Evolutionary conservation across 352 stramenopile species (phyloP).

Genomic region (Phytophthora cryptogea): DNA sequence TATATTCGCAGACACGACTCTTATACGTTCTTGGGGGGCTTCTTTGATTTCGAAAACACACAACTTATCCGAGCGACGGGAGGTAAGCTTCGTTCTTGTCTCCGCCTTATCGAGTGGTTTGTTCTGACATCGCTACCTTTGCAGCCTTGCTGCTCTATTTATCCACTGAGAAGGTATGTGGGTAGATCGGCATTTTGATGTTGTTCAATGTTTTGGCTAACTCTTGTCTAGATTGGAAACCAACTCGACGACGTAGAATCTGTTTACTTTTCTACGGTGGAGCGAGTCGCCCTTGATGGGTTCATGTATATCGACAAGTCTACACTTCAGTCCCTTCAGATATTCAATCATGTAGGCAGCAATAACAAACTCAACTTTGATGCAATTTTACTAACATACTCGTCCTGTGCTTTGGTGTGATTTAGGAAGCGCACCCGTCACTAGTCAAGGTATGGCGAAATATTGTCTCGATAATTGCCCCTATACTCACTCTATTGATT

Average conservation of each 20-base stretch:
- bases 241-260: conserved; percentile 66
- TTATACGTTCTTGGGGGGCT: conserved; percentile 69
- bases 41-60: conserved; percentile 81
- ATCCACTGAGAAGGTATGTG: conserved; percentile 62
- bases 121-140: conserved; percentile 2
- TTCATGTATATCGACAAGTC: conserved; percentile 83
- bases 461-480: background rate
- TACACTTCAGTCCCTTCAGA: conserved; percentile 77
- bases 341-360: conserved; percentile 72
- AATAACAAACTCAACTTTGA: background rate
- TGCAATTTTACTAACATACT: background rate
- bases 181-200: background rate
- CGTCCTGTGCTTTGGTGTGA: conserved; percentile 1
- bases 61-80: conserved; percentile 78
- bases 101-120: background rate
- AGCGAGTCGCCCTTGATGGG: conserved; percentile 70
- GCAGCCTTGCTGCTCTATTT: conserved; percentile 75
- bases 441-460: conserved; percentile 60
- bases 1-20: conserved; percentile 49
- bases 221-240: conserved; percentile 69
- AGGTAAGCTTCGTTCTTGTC: conserved; percentile 39
- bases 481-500: conserved; percentile 5
- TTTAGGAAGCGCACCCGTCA: conserved; percentile 79
- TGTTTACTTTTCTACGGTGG: conserved; percentile 62
- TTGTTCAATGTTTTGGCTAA: background rate